phyloP scores from a whole-genome alignment of 495 filamentous ascomycete genomes.

The Mytilinidion resinicola region DNA sequence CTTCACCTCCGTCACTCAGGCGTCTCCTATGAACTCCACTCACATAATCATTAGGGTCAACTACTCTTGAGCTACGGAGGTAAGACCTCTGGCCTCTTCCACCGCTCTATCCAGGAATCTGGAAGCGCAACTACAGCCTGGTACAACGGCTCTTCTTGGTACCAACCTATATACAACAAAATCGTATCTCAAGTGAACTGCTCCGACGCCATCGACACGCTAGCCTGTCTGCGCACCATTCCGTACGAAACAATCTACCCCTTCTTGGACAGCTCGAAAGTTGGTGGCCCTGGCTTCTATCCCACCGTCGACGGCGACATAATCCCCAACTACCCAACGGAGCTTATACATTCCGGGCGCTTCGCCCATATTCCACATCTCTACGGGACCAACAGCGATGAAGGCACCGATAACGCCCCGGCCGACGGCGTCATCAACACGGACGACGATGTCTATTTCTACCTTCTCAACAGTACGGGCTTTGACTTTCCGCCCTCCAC shows the following conservation, averaged over 20 bases:
- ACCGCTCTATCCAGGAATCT: conserved; percentile 26
- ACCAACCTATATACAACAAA: conserved; percentile 28
- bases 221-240: conserved; percentile 25
- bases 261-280: conserved; percentile 24
- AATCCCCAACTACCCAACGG: conserved; percentile 25
- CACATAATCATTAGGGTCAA: conserved; percentile 10
- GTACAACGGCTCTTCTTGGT: conserved; percentile 28
- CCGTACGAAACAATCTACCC: conserved; percentile 23
- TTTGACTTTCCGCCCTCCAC: conserved; percentile 21
- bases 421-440: conserved; percentile 22
- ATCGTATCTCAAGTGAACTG: conserved; percentile 24
- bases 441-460: conserved; percentile 19
- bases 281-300: conserved; percentile 25
- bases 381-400: conserved; percentile 25
- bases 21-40: too few relatives aligned
- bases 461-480: conserved; percentile 18
- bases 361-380: conserved; percentile 28
- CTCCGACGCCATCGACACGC: conserved; percentile 19
- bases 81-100: conserved; percentile 20
- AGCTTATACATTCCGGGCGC: conserved; percentile 19
- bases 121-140: conserved; percentile 24
- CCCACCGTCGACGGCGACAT: conserved; percentile 29
- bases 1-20: not conserved
- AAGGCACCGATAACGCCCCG: conserved; percentile 27
- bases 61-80: conserved; percentile 22